Percentiles rank a stretch among this genome's conserved stretches.
These are phyloP conservation scores for Claviceps lovelessii DNA, from an alignment of 2,329 filamentous ascomycete species.

Conservation along the genomic window DNA sequence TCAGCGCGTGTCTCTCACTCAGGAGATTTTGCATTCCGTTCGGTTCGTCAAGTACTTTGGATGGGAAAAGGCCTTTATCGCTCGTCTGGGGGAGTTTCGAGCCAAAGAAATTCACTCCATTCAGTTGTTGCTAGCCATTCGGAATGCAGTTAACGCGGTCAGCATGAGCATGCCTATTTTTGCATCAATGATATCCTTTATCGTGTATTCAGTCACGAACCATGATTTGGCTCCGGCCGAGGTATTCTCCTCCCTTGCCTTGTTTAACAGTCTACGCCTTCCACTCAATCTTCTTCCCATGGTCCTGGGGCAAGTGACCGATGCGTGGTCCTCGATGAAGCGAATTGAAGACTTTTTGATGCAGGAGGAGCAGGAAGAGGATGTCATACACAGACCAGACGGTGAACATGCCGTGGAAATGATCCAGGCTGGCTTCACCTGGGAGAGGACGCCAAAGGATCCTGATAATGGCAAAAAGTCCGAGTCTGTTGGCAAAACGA, in stretches of 20 bases:
- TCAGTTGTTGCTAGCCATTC: conserved; percentile 66
- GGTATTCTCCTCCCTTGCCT: conserved; percentile 81
- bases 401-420: conserved; percentile 58
- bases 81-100: conserved; percentile 60
- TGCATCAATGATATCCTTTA: conserved; percentile 88
- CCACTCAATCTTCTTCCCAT: conserved; percentile 80
- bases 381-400: conserved; percentile 41
- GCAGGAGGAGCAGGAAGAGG: conserved; percentile 70
- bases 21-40: conserved; percentile 82
- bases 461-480: conserved; percentile 21
- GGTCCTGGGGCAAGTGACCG: conserved; percentile 77
- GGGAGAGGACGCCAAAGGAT: conserved; percentile 56
- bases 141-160: conserved; percentile 72
- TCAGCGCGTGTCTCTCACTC: conserved; percentile 76
- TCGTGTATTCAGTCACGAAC: conserved; percentile 57
- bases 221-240: conserved; percentile 58
- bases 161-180: conserved; percentile 83
- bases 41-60: conserved; percentile 95
- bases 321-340: conserved; percentile 71
- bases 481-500: conserved; percentile 28
- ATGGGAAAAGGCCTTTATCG: conserved; percentile 80
- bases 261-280: conserved; percentile 85
- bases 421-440: conserved; percentile 65
- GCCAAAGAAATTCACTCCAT: conserved; percentile 68
- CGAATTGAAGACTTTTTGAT: conserved; percentile 81